phyloP scores from a whole-genome alignment of 352 stramenopile genomes.

The Pythium aphanidermatum region DNA sequence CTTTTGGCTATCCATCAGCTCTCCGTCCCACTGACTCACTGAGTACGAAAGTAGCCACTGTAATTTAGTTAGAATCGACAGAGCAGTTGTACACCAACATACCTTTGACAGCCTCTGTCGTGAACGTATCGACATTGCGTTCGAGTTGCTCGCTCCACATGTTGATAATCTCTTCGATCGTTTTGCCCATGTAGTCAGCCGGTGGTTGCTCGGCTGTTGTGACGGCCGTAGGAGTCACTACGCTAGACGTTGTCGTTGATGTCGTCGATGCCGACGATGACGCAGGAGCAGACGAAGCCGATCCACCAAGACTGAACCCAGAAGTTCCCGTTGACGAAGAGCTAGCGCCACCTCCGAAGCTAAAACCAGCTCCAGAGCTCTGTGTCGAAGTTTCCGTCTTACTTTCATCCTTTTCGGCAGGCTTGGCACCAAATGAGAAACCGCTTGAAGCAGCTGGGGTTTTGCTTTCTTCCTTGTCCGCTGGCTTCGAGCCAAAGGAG shows the following conservation, averaged over 20 bases:
- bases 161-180: slow-evolving; percentile 88
- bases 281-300: slow-evolving; percentile 4
- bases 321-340: slow-evolving; percentile 5
- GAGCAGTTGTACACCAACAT: not conserved
- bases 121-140: slow-evolving; percentile 81
- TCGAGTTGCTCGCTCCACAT: slow-evolving; percentile 87
- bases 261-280: slow-evolving; percentile 6
- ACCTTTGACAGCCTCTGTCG: slow-evolving; percentile 85
- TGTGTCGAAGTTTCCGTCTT: slow-evolving; percentile 9
- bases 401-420: slow-evolving; percentile 5
- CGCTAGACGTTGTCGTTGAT: slow-evolving; percentile 5
- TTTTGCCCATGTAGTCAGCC: slow-evolving; percentile 81
- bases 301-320: slow-evolving; percentile 24
- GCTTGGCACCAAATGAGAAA: slow-evolving; percentile 17
- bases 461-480: slow-evolving; percentile 11
- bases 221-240: slow-evolving; percentile 15
- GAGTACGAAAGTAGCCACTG: slow-evolving; percentile 16
- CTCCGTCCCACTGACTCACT: slow-evolving; percentile 81
- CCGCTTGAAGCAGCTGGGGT: slow-evolving; percentile 1
- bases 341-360: too few species aligned
- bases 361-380: too few species aligned
- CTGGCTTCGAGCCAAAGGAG: slow-evolving; percentile 12
- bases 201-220: slow-evolving; percentile 58
- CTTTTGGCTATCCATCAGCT: slow-evolving; percentile 82
- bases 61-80: not conserved